Evolutionary conservation across 1,139 yeast species (phyloP).

Genomic region (Blastobotrys ciferrii): DNA sequence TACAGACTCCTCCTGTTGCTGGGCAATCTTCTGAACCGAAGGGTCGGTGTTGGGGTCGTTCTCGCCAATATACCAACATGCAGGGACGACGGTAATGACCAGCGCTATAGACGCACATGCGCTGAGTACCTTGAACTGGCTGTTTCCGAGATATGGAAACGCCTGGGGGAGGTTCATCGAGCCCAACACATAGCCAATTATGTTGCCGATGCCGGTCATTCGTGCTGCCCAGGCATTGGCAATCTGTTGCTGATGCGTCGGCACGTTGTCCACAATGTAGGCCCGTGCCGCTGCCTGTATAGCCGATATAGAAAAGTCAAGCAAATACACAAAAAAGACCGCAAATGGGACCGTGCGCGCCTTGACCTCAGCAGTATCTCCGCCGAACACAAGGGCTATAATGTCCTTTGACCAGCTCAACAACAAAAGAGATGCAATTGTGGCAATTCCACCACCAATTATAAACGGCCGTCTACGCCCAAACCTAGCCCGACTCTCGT

Average conservation of each 20-base stretch:
- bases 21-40: constrained; percentile 32
- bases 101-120: constrained; percentile 46
- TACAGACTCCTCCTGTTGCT: constrained; percentile 5
- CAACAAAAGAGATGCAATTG: constrained; percentile 43
- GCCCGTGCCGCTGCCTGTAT: constrained; percentile 61
- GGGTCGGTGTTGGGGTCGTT: constrained; percentile 46
- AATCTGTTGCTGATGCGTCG: constrained; percentile 51
- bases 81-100: constrained; percentile 40
- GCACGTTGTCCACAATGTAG: constrained; percentile 55
- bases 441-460: constrained; percentile 48
- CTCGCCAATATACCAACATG: constrained; percentile 45
- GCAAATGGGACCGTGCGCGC: constrained; percentile 48
- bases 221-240: constrained; percentile 76
- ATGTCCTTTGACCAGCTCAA: constrained; percentile 50
- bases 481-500: constrained; percentile 42
- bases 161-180: constrained; percentile 38
- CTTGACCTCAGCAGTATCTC: constrained; percentile 30
- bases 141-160: constrained; percentile 43
- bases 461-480: constrained; percentile 59
- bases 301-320: constrained; percentile 55
- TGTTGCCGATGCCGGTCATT: constrained; percentile 58
- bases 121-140: constrained; percentile 52
- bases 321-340: constrained; percentile 48
- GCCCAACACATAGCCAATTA: constrained; percentile 54
- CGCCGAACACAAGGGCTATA: constrained; percentile 25